Conservation (phyloP, 768 basidiomycete species). For the Suillus subalutaceus region DNA sequence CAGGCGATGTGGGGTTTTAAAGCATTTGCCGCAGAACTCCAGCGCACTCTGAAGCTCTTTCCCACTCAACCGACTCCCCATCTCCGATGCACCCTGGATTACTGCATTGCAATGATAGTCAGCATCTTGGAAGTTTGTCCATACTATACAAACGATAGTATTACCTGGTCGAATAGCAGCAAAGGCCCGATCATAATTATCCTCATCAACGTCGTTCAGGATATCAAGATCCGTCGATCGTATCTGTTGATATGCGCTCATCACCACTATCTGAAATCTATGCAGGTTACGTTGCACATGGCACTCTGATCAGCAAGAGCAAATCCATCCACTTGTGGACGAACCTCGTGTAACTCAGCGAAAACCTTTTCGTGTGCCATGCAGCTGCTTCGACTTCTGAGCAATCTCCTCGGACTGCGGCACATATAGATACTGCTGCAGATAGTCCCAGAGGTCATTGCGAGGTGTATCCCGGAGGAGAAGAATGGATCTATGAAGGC, state of each 20-base stretch:
- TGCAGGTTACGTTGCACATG: neutral
- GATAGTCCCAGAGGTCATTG: constrained; percentile 51
- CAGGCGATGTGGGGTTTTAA: constrained; percentile 69
- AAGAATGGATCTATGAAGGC: constrained; percentile 70
- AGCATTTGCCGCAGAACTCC: constrained; percentile 76
- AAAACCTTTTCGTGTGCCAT: constrained; percentile 49
- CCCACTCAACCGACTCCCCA: constrained; percentile 72
- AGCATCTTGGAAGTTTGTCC: neutral
- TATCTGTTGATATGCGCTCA: constrained; percentile 49
- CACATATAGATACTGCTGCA: constrained; percentile 51
- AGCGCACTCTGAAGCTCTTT: constrained; percentile 74
- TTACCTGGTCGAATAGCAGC: constrained; percentile 43
- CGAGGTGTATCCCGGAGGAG: constrained; percentile 58
- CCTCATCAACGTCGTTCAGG: constrained; percentile 44
- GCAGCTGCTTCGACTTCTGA: constrained; percentile 41
- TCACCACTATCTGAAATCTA: constrained; percentile 41
- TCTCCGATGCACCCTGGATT: constrained; percentile 79
- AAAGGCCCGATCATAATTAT: constrained; percentile 49
- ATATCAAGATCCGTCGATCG: constrained; percentile 41
- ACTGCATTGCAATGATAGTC: constrained; percentile 43
- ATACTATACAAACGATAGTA: neutral
- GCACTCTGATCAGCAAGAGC: neutral
- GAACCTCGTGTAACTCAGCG: constrained; percentile 51
- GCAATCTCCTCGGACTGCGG: constrained; percentile 49
- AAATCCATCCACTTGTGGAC: constrained; percentile 1